phyloP scores from a whole-genome alignment of 805 yeast genomes.

The Nakazawaea ambrosiae region DNA sequence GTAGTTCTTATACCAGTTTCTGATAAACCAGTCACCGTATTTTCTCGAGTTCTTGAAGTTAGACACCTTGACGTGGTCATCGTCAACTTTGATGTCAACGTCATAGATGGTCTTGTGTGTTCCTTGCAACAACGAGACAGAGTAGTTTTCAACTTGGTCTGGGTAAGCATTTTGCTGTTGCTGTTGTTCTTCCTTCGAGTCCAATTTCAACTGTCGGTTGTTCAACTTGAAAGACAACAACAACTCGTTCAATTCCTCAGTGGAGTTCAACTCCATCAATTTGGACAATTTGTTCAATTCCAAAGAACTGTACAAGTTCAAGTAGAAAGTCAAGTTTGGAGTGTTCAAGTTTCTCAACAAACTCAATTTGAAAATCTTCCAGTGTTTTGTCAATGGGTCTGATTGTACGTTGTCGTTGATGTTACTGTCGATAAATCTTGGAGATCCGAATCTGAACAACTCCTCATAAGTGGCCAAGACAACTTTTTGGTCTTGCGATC shows the following conservation, averaged over 20 bases:
- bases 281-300: constrained; percentile 35
- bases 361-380: constrained; percentile 34
- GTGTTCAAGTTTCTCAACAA: constrained; percentile 29
- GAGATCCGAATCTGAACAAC: constrained; percentile 38
- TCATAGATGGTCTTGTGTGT: constrained; percentile 33
- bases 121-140: constrained; percentile 28
- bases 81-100: constrained; percentile 33
- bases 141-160: neutral
- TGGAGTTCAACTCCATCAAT: constrained; percentile 17
- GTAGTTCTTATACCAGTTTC: constrained; percentile 39
- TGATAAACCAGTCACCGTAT: constrained; percentile 43
- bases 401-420: constrained; percentile 22
- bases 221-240: constrained; percentile 37
- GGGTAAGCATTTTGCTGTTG: neutral
- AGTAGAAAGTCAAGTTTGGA: constrained; percentile 35
- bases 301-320: constrained; percentile 38
- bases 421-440: constrained; percentile 36
- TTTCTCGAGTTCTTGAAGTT: constrained; percentile 37
- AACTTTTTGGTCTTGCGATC: constrained; percentile 31
- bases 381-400: constrained; percentile 37
- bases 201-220: constrained; percentile 35
- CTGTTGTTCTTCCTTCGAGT: constrained; percentile 4
- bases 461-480: constrained; percentile 35
- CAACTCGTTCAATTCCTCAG: constrained; percentile 27
- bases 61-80: constrained; percentile 34